phyloP scores from a whole-genome alignment of 495 filamentous ascomycete genomes.

The Trichoderma virens region DNA sequence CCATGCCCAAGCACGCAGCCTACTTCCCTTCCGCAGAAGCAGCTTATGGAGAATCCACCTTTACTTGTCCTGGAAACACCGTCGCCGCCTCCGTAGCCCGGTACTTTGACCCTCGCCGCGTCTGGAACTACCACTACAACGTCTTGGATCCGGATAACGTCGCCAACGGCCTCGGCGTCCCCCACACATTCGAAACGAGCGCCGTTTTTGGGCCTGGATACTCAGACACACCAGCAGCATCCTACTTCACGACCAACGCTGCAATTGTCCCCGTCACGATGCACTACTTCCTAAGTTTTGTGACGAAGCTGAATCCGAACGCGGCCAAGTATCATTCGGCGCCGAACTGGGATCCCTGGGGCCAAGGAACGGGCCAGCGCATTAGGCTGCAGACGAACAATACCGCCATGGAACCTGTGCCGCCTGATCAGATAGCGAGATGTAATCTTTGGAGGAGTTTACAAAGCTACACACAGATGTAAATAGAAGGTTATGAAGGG shows the following conservation, averaged over 20 bases:
- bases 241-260: conserved; percentile 31
- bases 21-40: conserved; percentile 39
- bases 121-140: conserved; percentile 27
- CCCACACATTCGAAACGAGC: conserved; percentile 31
- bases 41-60: conserved; percentile 55
- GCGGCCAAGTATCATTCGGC: conserved; percentile 14
- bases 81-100: conserved; percentile 22
- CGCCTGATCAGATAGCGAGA: neutral
- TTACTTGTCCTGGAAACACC: conserved; percentile 49
- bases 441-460: neutral
- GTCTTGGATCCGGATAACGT: conserved; percentile 20
- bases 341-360: conserved; percentile 30
- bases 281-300: conserved; percentile 38
- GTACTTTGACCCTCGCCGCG: conserved; percentile 16
- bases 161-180: conserved; percentile 22
- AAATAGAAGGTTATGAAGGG: neutral
- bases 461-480: neutral
- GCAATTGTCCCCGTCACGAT: conserved; percentile 28
- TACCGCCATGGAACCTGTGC: conserved; percentile 4
- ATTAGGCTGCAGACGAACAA: conserved; percentile 28
- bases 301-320: conserved; percentile 30
- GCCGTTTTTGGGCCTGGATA: conserved; percentile 39
- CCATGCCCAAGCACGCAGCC: conserved; percentile 21
- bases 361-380: conserved; percentile 12
- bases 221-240: conserved; percentile 15